Base-by-base conservation (phyloP, 73 alveolate species). In the Tetrahymena elliotti region DNA sequence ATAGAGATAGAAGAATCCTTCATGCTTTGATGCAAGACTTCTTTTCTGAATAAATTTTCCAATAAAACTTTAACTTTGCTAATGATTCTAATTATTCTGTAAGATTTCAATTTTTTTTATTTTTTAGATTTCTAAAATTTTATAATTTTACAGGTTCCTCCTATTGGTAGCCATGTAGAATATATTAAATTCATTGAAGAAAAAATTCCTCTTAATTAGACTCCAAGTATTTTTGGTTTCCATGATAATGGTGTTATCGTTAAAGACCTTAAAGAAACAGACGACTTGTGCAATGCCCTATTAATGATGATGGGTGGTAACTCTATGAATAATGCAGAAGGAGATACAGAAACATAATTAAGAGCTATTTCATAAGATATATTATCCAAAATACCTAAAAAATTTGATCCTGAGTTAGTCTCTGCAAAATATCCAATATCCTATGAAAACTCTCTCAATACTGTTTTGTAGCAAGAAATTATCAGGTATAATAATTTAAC, bases 391-490 rank as follows among this genome's bases (percentile, higher is more conserved):
- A 96, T 98, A 35, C 99, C 99, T 7, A 98, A 97, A 94, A 95
- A 96, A 35, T 98, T 97, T 97, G 99, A 98, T 93, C 96, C 97
- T 83, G 98, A 97, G 94, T 94, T 93, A 41, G 99, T 98, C 33
- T 97, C 97, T 94, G 98, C 97, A 94, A 99, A 97, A 96, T 99
- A 98, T 96, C 99, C 99, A 2, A 98, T 99, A 16, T 96, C 98
- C 93, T 98, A 98, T 95, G 98, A 96, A 95, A 99, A 99, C 96
- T 96, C 99, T 53, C 97, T 99, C 98, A 99, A 99, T 95, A 98
- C 99, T 93, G 99, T 99, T 54, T 98, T 99, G 39, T 96, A 98
- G n/a, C 99, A 99, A 94, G 99, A 99, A 97, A 98, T 99, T 36
- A 98, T 96, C 52, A 96, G 99, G 53, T 99, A 98, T 97, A 99